Conservation (phyloP, 352 stramenopile genomes). For the Pythium vanterpoolii region DNA sequence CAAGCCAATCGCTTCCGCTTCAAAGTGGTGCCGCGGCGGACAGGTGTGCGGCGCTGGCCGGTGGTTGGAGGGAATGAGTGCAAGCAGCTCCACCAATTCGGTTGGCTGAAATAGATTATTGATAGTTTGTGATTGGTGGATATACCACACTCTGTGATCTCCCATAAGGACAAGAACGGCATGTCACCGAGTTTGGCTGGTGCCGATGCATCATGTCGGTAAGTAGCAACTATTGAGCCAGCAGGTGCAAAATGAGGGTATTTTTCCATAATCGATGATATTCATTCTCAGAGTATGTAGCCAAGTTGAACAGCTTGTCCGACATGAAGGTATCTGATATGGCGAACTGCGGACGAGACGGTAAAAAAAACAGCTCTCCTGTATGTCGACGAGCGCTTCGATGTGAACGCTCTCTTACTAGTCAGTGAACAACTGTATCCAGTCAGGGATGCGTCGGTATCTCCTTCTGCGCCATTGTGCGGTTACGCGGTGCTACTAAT, state of each 20-base stretch:
- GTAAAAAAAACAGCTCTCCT: neutral
- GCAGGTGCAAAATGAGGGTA: conserved; percentile 2
- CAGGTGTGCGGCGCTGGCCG: neutral
- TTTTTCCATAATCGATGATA: conserved; percentile 3
- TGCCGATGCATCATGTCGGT: conserved; percentile 18
- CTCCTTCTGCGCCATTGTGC: too few species aligned
- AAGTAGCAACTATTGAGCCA: neutral
- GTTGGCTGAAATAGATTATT: neutral
- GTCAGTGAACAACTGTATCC: neutral
- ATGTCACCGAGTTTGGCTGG: conserved; percentile 21
- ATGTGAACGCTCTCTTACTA: neutral
- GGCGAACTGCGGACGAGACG: too few species aligned
- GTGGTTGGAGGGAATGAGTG: conserved; percentile 21
- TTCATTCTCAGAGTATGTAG: conserved; percentile 14
- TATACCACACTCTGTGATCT: neutral
- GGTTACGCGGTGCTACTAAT: too few species aligned
- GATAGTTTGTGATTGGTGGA: conserved; percentile 3
- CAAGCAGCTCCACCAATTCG: neutral
- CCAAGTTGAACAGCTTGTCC: conserved; percentile 6
- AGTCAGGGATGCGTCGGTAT: too few species aligned
- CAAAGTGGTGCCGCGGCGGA: conserved; percentile 10
- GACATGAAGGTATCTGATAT: neutral
- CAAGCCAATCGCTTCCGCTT: conserved; percentile 30
- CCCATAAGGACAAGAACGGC: neutral
- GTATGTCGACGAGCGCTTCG: neutral